These are phyloP conservation scores for Digitaria exilis DNA, from an alignment of 202 grass and related monocot species.

Conservation along the genomic window DNA sequence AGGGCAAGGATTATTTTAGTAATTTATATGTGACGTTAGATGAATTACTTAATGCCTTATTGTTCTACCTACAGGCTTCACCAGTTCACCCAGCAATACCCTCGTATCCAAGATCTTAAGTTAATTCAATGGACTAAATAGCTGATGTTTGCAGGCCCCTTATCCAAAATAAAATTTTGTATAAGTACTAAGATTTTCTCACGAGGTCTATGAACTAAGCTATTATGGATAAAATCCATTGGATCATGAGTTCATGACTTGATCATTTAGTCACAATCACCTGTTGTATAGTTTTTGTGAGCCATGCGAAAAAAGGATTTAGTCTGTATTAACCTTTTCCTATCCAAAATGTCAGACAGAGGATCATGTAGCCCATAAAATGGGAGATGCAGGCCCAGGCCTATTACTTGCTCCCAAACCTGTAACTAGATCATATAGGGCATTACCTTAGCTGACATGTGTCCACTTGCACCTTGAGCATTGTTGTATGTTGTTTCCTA, in stretches of 20 bases:
- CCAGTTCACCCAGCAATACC: not conserved
- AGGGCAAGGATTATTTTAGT: not conserved
- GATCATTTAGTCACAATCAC: not conserved
- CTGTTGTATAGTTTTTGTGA: not conserved
- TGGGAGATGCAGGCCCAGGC: not conserved
- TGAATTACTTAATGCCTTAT: not conserved
- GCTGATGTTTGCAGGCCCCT: too few species aligned
- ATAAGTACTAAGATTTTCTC: too few species aligned
- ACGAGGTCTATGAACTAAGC: not conserved
- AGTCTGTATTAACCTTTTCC: not conserved
- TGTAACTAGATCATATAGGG: not conserved
- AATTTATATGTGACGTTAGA: not conserved
- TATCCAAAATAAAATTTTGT: not conserved
- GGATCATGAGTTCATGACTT: not conserved
- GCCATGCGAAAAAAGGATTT: too few species aligned
- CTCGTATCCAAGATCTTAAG: not conserved
- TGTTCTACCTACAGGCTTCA: not conserved
- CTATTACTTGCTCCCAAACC: not conserved
- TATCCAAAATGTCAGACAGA: not conserved
- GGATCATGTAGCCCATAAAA: not conserved
- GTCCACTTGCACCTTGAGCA: not conserved
- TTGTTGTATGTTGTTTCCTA: not conserved
- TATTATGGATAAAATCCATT: not conserved
- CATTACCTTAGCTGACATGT: not conserved
- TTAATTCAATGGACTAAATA: not conserved